Evolutionary conservation across 805 yeast genomes (phyloP), one percentile per base, ranked within the genome.

Genomic region (Barnettozyma salicaria): DNA sequence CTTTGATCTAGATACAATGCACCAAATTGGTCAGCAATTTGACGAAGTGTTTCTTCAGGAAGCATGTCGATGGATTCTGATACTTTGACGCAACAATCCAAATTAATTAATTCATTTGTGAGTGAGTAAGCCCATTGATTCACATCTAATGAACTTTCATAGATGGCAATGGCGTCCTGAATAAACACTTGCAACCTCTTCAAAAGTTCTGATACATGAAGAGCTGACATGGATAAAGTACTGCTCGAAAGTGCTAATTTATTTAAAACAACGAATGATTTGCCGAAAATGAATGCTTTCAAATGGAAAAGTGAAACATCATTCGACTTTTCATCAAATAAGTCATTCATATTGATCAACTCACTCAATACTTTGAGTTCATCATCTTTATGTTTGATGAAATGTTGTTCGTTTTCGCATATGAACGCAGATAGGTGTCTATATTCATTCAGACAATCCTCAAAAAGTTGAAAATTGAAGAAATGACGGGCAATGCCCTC

Each of bases 401-500:
- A 32, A 5, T 33, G 21, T 4, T 41, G 40, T 30, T 37, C 42
- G 23, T 40, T 48, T 23, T 39, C 48, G 21, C 54, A 47, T 21
- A 64, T 63, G 7, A 57, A 44, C 1, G 48, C 40, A 13, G 66
- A 64, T 6, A 83, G 48, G 20, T 61, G 63, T 22, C 72, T 70
- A 44, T 76, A 80, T 17, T 71, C 67, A 4, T 54, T 58, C 24
- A 80, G 52, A 0, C 90, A 69, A 36, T 83, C 89, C 19, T 79
- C 81, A 19, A 65, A 57, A 18, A 82, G 67, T 19, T 70, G 68
- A 61, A 85, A 65, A 31, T 71, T 71, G 37, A 70, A 72, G 39
- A 74, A 67, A 4, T 75, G 63, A 22, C 67, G 56, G 0, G 80
- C 80, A 29, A 78, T 54, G 6, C 70, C 67, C 37, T 77, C 74